Base-by-base conservation (phyloP, 768 basidiomycete species). In the Boletellus ananiceps region DNA sequence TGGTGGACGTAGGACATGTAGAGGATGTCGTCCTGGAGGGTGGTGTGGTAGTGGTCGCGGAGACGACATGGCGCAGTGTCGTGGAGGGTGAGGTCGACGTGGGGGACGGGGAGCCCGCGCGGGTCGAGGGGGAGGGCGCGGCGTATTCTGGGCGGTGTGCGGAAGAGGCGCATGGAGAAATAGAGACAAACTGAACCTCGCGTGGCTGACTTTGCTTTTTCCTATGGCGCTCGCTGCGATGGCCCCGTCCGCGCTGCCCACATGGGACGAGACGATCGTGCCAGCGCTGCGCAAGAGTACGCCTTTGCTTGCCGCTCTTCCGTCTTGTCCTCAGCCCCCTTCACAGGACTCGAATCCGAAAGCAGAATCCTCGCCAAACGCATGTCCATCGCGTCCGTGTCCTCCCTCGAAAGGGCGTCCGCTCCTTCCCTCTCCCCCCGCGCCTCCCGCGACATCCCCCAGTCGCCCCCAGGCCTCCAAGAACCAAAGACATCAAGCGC, bases 1-100 rank as follows among this genome's bases (percentile, higher is more conserved):
- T 83, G 77, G 69, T 97, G 95, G 43, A 79, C 73, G 74, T 97
- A 96, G 46, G 86, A 87, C 79, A 97, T 85, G 78, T 99, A 99
- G 79, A 98, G 82, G 58, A 93, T 75, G 71, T 97, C 80, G 68
- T 93, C 87, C 18, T 82, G 81, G 52, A 98, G 76, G 8, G 93
- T 85, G 34, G 73, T 71, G 68, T 88, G 65, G 74, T 96, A 97
- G 74, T 97, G 92, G 54, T 91, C 84, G 46, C 76, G 74, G 47
- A 93, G 78, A 36, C 94, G 83, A 54, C 80, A 84, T 50, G 79
- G 76, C 5, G 83, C 80, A 49, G 82, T 84, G 61, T 89, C 83
- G 61, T 84, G 83, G 32, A 85, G 71, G 59, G 83, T 52, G 55
- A 88, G 59, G 50, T 76, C 74, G 57, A 83, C 78, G 58, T 84